Evolutionary conservation across 345 rosid species (phyloP), one percentile per base, ranked within the genome.

Genomic region (Hirschfeldia incana): DNA sequence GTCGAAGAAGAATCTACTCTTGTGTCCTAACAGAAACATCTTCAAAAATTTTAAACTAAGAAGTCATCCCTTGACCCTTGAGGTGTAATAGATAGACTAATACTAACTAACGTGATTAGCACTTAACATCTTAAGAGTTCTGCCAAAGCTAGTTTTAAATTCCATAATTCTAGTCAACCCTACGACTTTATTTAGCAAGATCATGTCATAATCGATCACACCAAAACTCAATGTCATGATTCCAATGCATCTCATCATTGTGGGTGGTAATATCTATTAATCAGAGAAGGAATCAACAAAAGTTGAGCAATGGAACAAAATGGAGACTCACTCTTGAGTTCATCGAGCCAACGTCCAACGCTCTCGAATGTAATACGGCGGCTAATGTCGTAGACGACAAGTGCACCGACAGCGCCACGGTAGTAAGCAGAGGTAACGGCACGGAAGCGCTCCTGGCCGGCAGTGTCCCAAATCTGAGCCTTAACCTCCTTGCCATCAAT

Each of bases 391-490:
- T 91, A 93, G 59, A 90, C 98, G 74, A 93, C 60, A 33, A 93
- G 89, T 37, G 97, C 92, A 8, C 98, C 98, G 64, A 90, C 91
- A 36, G 97, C 98, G 26, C 97, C 98, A 80, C 98, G 91, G 83
- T 93, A 93, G 79, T 93, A 93, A 59, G 98, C 94, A 65, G 98
- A 90, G 34, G 97, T 93, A 78, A 93, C 98, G 36, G 98, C 98
- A 17, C 97, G 91, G 83, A 93, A 93, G 13, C 98, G 82, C 33
- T 93, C 98, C 67, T 93, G 98, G 6, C 98, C 98, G n/a, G 98
- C 98, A 66, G 98, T 93, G 63, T 93, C 98, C 98, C 98, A 93
- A 89, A 93, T 91, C 97, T 93, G 97, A 49, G 97, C 98, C 60
- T 93, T 91, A 1, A 93, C 89, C 63, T 91, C 97, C 77, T 93